Percentiles rank a stretch among this genome's conserved stretches.
Evolutionary conservation across 257 asterid genomes (phyloP).

Genomic region (Solanum appendiculatum): DNA sequence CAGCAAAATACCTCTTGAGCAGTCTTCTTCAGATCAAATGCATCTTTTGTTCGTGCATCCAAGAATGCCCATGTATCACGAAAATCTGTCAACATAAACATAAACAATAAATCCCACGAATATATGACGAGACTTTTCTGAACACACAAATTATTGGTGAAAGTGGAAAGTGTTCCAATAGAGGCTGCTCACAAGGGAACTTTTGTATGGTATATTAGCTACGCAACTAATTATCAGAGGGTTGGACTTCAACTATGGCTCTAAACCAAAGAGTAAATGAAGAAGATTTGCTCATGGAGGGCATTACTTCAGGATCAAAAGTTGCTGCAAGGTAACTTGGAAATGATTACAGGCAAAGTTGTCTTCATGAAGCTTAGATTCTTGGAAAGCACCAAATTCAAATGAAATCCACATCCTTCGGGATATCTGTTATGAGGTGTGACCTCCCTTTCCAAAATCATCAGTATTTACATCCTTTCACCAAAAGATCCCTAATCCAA

Average conservation of each 20-base stretch:
- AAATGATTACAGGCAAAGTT: not conserved
- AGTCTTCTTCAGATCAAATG: conserved; percentile 70
- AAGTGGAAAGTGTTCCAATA: not conserved
- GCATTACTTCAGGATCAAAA: not conserved
- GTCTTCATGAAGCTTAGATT: not conserved
- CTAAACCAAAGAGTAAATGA: not conserved
- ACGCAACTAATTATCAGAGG: not conserved
- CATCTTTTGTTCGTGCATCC: conserved; percentile 70
- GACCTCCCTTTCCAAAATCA: not conserved
- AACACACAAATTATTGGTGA: not conserved
- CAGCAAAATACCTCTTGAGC: conserved; percentile 59
- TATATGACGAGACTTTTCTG: not conserved
- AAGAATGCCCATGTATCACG: conserved; percentile 83
- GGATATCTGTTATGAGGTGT: not conserved
- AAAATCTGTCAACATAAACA: conserved; percentile 38
- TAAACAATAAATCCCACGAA: not conserved
- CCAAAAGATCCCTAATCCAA: not conserved
- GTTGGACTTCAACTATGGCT: not conserved
- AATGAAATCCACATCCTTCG: not conserved
- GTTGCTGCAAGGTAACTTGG: not conserved
- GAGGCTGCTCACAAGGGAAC: not conserved
- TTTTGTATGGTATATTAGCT: not conserved
- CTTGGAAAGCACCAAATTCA: not conserved
- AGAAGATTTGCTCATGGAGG: not conserved
- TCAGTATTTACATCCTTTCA: not conserved